Evolutionary conservation across 805 yeast genomes (phyloP).

Genomic region (Nakazawaea ishiwadae): DNA sequence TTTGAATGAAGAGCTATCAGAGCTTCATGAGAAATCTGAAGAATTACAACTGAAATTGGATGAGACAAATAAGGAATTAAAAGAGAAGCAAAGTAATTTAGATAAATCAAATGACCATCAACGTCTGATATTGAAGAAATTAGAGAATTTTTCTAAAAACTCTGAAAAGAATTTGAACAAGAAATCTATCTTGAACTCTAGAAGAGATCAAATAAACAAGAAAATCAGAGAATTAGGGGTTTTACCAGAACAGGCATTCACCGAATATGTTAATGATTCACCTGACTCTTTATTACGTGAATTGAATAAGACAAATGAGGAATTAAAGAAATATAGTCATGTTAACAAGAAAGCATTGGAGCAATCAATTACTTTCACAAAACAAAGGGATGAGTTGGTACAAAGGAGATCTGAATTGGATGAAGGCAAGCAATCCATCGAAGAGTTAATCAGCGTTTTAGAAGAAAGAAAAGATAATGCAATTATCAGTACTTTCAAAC

Average conservation of each 20-base stretch:
- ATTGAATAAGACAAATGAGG: slow-evolving; percentile 51
- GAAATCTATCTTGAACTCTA: slow-evolving; percentile 49
- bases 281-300: slow-evolving; percentile 51
- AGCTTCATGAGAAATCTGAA: slow-evolving; percentile 25
- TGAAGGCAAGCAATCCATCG: slow-evolving; percentile 67
- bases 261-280: slow-evolving; percentile 31
- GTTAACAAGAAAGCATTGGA: slow-evolving; percentile 89
- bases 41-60: slow-evolving; percentile 25
- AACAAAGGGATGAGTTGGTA: slow-evolving; percentile 63
- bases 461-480: slow-evolving; percentile 81
- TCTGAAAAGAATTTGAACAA: slow-evolving; percentile 63
- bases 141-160: slow-evolving; percentile 58
- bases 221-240: slow-evolving; percentile 84
- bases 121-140: slow-evolving; percentile 41
- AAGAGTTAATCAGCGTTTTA: slow-evolving; percentile 60
- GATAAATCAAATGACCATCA: slow-evolving; percentile 56
- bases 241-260: slow-evolving; percentile 80
- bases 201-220: slow-evolving; percentile 68
- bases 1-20: slow-evolving; percentile 18
- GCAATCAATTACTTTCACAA: slow-evolving; percentile 68
- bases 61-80: slow-evolving; percentile 25
- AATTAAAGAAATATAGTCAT: slow-evolving; percentile 61
- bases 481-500: slow-evolving; percentile 69
- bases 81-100: slow-evolving; percentile 32
- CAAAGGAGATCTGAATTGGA: slow-evolving; percentile 66